A percentile compares a stretch with the other conserved stretches of the same genome.
phyloP scores from a whole-genome alignment of 78 protist genomes.

The Dictyostelium firmibasis region DNA sequence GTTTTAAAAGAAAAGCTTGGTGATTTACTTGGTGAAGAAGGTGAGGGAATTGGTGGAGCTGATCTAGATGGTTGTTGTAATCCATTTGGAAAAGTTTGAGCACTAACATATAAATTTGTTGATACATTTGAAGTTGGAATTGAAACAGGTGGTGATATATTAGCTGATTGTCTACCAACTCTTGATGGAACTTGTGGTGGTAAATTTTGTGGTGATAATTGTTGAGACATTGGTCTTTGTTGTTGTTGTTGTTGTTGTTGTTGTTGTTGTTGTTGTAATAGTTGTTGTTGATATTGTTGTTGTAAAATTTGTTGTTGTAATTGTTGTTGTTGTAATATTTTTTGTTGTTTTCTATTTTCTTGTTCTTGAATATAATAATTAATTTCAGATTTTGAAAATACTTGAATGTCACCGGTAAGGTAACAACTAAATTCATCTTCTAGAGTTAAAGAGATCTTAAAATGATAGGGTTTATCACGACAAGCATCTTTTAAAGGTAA shows the following conservation, averaged over 20 bases:
- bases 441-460: conserved; percentile 10
- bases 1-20: background rate
- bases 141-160: background rate
- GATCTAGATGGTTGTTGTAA: background rate
- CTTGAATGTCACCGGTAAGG: conserved; percentile 50
- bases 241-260: background rate
- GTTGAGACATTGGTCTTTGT: background rate
- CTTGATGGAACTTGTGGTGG: conserved; percentile 57
- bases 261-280: background rate
- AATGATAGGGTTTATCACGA: conserved; percentile 48
- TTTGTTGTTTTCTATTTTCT: background rate
- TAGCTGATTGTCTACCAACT: background rate
- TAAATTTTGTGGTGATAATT: background rate
- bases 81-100: background rate
- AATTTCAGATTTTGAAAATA: conserved; percentile 52
- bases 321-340: background rate
- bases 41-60: background rate
- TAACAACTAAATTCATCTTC: conserved; percentile 54
- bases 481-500: conserved; percentile 35
- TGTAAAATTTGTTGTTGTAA: conserved; percentile 11
- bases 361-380: background rate
- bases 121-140: conserved; percentile 3
- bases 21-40: background rate
- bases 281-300: conserved; percentile 3
- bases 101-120: background rate